phyloP scores from a whole-genome alignment of 78 protist genomes.

The Bodo saltans region DNA sequence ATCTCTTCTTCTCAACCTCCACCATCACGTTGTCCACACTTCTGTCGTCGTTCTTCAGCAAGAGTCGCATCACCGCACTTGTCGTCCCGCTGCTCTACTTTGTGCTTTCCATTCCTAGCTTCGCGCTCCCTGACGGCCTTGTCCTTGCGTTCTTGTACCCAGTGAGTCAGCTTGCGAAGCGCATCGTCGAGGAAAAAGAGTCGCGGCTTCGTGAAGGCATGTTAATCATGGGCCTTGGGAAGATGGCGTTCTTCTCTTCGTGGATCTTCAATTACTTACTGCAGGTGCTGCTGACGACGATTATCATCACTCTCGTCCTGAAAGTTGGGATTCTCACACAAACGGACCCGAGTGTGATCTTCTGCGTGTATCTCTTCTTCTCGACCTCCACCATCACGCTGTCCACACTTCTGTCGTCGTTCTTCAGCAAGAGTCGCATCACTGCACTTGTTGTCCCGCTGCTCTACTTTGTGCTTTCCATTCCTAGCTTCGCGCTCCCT shows the following conservation, averaged over 20 bases:
- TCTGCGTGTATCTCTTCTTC: constrained; percentile 26
- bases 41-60: constrained; percentile 14
- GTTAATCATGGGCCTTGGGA: constrained; percentile 43
- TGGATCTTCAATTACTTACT: constrained; percentile 4
- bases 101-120: constrained; percentile 1
- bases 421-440: constrained; percentile 22
- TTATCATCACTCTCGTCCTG: background rate
- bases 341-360: background rate
- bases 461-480: background rate
- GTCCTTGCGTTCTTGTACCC: constrained; percentile 10
- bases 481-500: constrained; percentile 19
- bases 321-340: background rate
- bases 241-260: background rate
- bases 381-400: background rate
- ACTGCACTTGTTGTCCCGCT: constrained; percentile 1
- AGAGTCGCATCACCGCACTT: constrained; percentile 5
- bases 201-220: constrained; percentile 49
- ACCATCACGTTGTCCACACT: background rate
- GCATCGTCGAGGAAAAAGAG: constrained; percentile 43
- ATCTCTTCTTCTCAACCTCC: constrained; percentile 3
- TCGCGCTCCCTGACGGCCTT: background rate
- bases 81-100: constrained; percentile 8
- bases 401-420: background rate
- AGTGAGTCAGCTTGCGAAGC: background rate
- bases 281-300: background rate